phyloP scores from a whole-genome alignment of 495 filamentous ascomycete genomes.

The Aspergillus leporis region DNA sequence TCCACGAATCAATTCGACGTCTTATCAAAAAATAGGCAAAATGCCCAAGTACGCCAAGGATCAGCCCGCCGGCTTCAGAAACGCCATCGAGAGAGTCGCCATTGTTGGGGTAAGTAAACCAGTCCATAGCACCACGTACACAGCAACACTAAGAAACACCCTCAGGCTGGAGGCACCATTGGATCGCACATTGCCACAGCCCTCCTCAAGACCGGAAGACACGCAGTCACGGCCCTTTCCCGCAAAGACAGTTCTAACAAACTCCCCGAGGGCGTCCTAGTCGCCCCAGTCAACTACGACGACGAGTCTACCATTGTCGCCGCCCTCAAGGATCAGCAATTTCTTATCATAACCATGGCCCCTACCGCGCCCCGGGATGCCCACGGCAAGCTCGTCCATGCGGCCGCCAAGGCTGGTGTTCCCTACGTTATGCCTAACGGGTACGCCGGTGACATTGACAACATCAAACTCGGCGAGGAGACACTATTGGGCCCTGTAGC shows the following conservation, averaged over 20 bases:
- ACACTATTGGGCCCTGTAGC: constrained; percentile 18
- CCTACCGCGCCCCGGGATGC: constrained; percentile 43
- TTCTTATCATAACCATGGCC: constrained; percentile 60
- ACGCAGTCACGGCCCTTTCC: constrained; percentile 56
- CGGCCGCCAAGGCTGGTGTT: constrained; percentile 63
- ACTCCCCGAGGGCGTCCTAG: constrained; percentile 45
- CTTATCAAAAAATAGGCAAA: constrained; percentile 7
- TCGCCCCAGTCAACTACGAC: constrained; percentile 50
- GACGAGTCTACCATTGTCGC: constrained; percentile 44
- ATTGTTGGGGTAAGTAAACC: constrained; percentile 47
- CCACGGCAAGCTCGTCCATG: constrained; percentile 55
- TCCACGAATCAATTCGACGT: no score
- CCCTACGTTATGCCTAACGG: constrained; percentile 64
- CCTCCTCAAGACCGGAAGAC: constrained; percentile 51
- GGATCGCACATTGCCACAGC: constrained; percentile 53
- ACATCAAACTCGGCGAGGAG: constrained; percentile 23
- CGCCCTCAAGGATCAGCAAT: constrained; percentile 55
- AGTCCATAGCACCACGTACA: constrained; percentile 3
- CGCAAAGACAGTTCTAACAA: constrained; percentile 45
- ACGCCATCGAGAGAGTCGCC: constrained; percentile 46
- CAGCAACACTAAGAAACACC: constrained; percentile 15
- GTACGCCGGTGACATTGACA: constrained; percentile 44
- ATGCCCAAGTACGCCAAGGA: constrained; percentile 32
- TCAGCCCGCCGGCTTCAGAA: constrained; percentile 39
- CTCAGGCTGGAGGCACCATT: constrained; percentile 59